A percentile compares a stretch with the other conserved stretches of the same genome.
Conservation (phyloP, 768 basidiomycete genomes). For the Russula griseocarnosa region DNA sequence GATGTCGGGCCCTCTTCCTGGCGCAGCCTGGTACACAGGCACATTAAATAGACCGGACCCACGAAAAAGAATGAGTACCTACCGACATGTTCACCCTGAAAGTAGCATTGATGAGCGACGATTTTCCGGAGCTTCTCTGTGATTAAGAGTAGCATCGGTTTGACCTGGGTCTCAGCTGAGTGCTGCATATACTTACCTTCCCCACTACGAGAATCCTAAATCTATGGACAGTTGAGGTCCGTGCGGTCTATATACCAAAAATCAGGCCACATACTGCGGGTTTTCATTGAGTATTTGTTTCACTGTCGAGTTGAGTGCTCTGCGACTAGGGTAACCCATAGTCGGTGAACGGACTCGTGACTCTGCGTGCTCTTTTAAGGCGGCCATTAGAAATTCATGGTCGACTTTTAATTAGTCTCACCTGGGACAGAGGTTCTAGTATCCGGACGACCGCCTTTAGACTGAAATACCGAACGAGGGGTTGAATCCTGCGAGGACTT, state of each 20-base stretch:
- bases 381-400: not conserved
- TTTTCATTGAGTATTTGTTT: not conserved
- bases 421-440: not conserved
- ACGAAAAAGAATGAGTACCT: not conserved
- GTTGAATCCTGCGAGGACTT: too few relatives aligned
- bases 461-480: not conserved
- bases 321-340: not conserved
- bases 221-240: not conserved
- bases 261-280: not conserved
- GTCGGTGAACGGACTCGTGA: too few relatives aligned
- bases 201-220: conserved; percentile 5
- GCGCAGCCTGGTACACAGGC: not conserved
- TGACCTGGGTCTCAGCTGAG: not conserved
- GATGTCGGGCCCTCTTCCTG: not conserved
- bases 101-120: not conserved
- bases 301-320: not conserved
- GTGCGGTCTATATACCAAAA: not conserved
- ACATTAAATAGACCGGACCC: not conserved
- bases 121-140: conserved; percentile 6
- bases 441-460: not conserved
- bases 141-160: not conserved
- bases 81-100: not conserved
- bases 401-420: not conserved
- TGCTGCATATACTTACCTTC: not conserved
- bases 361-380: not conserved